Evolutionary conservation across 75 land plant genomes (phyloP), one percentile per base, ranked within the genome.

Genomic region (Pinus taeda): DNA sequence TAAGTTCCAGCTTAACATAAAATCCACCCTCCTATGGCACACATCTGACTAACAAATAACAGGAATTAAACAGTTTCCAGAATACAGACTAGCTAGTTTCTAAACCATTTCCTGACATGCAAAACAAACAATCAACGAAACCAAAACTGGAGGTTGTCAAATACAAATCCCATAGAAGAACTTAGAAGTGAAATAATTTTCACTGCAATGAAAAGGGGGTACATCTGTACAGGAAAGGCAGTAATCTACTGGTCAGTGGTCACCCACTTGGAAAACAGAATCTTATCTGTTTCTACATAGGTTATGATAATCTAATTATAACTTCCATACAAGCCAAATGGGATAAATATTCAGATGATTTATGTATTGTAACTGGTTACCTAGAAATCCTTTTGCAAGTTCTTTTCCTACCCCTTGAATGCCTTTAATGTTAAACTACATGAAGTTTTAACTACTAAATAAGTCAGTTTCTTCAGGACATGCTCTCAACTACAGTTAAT

Each of bases 291-390:
- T 62, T 62, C 65, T 24, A 62, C 9, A 29, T 24, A 24, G 30
- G 15, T 13, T 62, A 9, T 29, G 30, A 62, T 26, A 24, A 26
- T 12, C 71, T n/a, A 69, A 42, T 18, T 37, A 20, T 11, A 12
- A 42, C 11, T 69, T 39, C 22, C 6, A 69, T 69, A 69, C 42
- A 45, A 30, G 22, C 71, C 71, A 69, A 69, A 69, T 37, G 71
- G 9, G 9, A 12, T 69, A 36, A 37, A 69, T 42, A 20, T 1
- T 20, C 39, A 69, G 1, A 39, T n/a, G 20, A 3, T 7, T 69
- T 20, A 4, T 37, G 49, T 20, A 3, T 69, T 69, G 49, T 69
- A 42, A 69, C 7, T 20, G n/a, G 49, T 42, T 11, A 69, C n/a
- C n/a, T 49, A 9, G 42, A 69, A 14, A 69, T 42, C n/a, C 18